Conservation (phyloP, 257 asterid genomes). For the Euphrasia confusa region DNA sequence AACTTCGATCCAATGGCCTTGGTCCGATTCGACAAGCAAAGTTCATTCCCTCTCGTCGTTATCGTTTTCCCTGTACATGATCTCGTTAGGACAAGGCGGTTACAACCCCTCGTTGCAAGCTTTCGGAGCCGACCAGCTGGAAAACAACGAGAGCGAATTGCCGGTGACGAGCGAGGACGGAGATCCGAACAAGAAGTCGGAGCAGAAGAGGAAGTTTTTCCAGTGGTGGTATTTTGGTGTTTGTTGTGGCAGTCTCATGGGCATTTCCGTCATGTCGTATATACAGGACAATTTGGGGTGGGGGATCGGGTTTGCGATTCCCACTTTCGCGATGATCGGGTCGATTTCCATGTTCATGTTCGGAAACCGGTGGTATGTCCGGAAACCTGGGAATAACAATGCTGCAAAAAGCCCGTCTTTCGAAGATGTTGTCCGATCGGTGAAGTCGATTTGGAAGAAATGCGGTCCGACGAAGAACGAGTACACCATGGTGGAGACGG, state of each 20-base stretch:
- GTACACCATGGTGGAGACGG: slow-evolving; percentile 47
- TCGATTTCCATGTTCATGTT: slow-evolving; percentile 53
- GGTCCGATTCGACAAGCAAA: slow-evolving; percentile 30
- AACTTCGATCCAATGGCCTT: slow-evolving; percentile 55
- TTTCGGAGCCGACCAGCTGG: slow-evolving; percentile 81
- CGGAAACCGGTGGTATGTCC: slow-evolving; percentile 49
- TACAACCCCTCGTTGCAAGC: slow-evolving; percentile 93
- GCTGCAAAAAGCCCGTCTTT: slow-evolving; percentile 25
- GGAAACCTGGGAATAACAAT: slow-evolving; percentile 19
- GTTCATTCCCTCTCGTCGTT: slow-evolving; percentile 41
- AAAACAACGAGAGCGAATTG: slow-evolving; percentile 34
- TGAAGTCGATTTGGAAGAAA: slow-evolving; percentile 32
- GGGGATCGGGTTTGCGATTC: slow-evolving; percentile 91
- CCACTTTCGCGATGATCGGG: slow-evolving; percentile 48
- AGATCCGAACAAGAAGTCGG: slow-evolving; percentile 20
- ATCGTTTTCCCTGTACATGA: slow-evolving; percentile 57
- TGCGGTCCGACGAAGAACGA: slow-evolving; percentile 20
- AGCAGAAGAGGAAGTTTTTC: slow-evolving; percentile 59
- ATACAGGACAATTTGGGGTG: slow-evolving; percentile 83
- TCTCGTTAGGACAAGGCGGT: slow-evolving; percentile 79
- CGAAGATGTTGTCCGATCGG: slow-evolving; percentile 30
- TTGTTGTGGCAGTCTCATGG: slow-evolving; percentile 82
- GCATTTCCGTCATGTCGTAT: slow-evolving; percentile 72
- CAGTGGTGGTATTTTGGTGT: slow-evolving; percentile 94
- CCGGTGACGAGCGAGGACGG: slow-evolving; percentile 29